phyloP scores from a whole-genome alignment of 345 rosid genomes.

The Erysimum cheiranthoides region DNA sequence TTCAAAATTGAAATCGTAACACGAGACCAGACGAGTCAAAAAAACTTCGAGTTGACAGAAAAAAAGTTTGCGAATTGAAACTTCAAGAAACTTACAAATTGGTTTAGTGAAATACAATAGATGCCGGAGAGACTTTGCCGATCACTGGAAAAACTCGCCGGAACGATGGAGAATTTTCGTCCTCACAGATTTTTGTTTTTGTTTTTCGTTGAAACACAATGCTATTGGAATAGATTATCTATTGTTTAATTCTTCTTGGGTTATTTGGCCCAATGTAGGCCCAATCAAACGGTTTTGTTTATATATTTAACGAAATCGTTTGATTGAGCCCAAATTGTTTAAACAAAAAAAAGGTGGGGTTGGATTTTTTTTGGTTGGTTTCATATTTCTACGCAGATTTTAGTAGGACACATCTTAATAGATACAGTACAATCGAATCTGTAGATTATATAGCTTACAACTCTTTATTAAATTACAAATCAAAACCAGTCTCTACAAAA shows the following conservation, averaged over 20 bases:
- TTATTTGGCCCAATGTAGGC: too few relatives aligned
- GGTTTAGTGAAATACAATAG: neutral
- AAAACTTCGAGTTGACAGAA: neutral
- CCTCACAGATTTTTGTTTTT: constrained; percentile 37
- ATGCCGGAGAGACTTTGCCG: constrained; percentile 17
- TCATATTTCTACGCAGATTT: too few relatives aligned
- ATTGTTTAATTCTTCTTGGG: neutral
- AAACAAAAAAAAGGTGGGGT: too few relatives aligned
- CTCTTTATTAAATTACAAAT: too few relatives aligned
- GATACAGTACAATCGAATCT: too few relatives aligned
- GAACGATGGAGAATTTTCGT: constrained; percentile 35
- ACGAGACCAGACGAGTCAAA: neutral
- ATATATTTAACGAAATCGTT: too few relatives aligned
- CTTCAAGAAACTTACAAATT: neutral
- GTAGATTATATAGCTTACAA: too few relatives aligned
- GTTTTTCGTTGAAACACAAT: neutral
- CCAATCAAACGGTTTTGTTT: too few relatives aligned
- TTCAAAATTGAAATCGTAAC: neutral
- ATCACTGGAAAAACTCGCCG: constrained; percentile 41
- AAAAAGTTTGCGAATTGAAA: neutral
- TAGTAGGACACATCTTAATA: too few relatives aligned
- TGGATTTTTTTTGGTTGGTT: too few relatives aligned
- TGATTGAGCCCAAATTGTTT: too few relatives aligned
- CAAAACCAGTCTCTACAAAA: too few relatives aligned
- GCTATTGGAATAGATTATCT: constrained; percentile 3